A percentile compares a stretch with the other conserved stretches of the same genome.
Conservation (phyloP, 768 basidiomycete species). For the Suillus occidentalis region DNA sequence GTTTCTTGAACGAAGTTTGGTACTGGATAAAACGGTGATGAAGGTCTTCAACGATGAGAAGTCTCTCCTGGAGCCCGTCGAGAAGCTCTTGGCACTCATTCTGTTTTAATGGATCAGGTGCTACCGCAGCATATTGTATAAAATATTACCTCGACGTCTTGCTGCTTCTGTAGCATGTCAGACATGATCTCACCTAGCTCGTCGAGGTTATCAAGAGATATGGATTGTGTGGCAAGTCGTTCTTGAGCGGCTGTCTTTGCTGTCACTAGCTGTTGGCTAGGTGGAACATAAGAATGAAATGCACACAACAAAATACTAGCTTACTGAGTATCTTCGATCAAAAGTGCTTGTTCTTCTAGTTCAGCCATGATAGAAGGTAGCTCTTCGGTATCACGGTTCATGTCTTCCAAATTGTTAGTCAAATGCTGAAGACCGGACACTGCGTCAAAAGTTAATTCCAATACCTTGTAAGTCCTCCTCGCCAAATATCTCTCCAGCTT, state of each 20-base stretch:
- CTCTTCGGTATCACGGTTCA: slow-evolving; percentile 81
- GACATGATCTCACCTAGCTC: slow-evolving; percentile 78
- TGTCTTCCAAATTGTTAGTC: slow-evolving; percentile 44
- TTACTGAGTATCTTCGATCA: slow-evolving; percentile 60
- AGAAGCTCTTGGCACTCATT: slow-evolving; percentile 53
- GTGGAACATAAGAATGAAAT: slow-evolving; percentile 6
- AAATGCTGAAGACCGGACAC: neutral
- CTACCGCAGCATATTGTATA: neutral
- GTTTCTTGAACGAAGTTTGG: slow-evolving; percentile 69
- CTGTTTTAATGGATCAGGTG: slow-evolving; percentile 31
- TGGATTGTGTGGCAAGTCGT: slow-evolving; percentile 49
- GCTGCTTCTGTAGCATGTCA: slow-evolving; percentile 72
- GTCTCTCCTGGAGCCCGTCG: slow-evolving; percentile 55
- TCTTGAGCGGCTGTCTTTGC: slow-evolving; percentile 44
- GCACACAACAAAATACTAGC: neutral
- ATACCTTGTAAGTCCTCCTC: slow-evolving; percentile 72
- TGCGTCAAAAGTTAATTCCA: slow-evolving; percentile 7
- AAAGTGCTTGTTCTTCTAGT: slow-evolving; percentile 55
- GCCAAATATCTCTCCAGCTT: slow-evolving; percentile 63
- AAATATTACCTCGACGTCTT: slow-evolving; percentile 59
- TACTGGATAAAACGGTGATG: slow-evolving; percentile 68
- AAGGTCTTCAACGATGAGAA: slow-evolving; percentile 62
- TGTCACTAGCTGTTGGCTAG: slow-evolving; percentile 51
- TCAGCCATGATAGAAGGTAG: slow-evolving; percentile 74
- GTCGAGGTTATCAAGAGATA: slow-evolving; percentile 64